Evolutionary conservation across 225 moss, liverwort and hornwort species (phyloP).

Genomic region (Pseudisothecium myosuroides): DNA sequence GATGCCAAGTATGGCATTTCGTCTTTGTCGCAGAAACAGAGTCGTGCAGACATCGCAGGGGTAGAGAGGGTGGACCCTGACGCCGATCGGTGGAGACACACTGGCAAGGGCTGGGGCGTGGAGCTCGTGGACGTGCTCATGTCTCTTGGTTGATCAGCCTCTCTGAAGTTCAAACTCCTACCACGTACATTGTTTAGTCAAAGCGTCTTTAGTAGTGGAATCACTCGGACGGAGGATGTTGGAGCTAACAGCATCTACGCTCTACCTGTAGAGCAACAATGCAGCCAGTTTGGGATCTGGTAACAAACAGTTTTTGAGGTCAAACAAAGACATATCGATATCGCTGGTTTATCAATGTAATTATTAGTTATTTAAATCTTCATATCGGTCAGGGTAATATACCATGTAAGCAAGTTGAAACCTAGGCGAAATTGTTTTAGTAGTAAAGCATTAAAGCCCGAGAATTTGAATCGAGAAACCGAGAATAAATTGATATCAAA

Average conservation of each 20-base stretch:
- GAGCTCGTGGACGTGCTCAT: conserved; percentile 39
- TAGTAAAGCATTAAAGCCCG: not conserved
- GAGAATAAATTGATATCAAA: not conserved
- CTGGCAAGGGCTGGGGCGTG: conserved; percentile 37
- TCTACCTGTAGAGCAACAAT: not conserved
- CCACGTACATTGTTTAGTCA: not conserved
- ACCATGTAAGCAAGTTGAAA: not conserved
- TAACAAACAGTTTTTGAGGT: not conserved
- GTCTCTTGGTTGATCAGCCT: not conserved
- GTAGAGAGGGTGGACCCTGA: not conserved
- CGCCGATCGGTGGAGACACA: conserved; percentile 30
- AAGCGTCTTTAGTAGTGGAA: not conserved
- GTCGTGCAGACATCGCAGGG: conserved; percentile 5
- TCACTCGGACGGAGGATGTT: not conserved
- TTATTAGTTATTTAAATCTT: not conserved
- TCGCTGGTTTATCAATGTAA: not conserved
- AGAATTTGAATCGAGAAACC: not conserved
- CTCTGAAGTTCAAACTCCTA: not conserved
- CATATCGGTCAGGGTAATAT: too few species aligned
- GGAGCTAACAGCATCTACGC: not conserved
- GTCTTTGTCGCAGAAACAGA: not conserved
- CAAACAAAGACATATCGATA: not conserved
- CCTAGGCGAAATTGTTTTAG: too few species aligned
- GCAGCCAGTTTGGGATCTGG: not conserved
- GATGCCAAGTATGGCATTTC: conserved; percentile 18